Evolutionary conservation across 2,329 filamentous ascomycete species (phyloP), one percentile per base, ranked within the genome.

Genomic region (Nannizzia gypsea): DNA sequence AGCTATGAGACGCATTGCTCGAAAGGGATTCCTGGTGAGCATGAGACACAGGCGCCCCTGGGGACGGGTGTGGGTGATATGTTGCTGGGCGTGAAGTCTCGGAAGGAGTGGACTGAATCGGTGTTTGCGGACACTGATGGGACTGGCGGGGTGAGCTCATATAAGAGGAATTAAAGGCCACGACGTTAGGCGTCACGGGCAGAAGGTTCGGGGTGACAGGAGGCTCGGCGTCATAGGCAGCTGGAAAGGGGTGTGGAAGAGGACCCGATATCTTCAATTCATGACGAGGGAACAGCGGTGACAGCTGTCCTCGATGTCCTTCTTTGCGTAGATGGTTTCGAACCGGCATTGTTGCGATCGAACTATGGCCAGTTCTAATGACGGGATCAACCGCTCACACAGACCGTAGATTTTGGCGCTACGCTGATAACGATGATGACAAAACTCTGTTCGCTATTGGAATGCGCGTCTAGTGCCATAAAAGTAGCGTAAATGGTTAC

Each of bases 181-280:
- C 15, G 59, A 48, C n/a, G 57, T 56, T 17, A n/a, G 56, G 36
- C 61, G 57, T 34, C 55, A 56, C 42, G 59, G 60, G 55, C 56
- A 36, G 62, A 59, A 54, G 59, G 54, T 36, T 66, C 61, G 31
- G 61, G 58, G 24, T 48, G 59, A 63, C 17, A 58, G 20, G 44
- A 59, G 61, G 52, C 60, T 65, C 50, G 60, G 60, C 59, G 61
- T 62, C 59, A 60, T 62, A 58, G 9, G 50, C 24, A 56, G 48
- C 54, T 40, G 60, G 57, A 57, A 60, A 20, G 60, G 57, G 57
- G 58, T 66, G 65, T 58, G 67, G 65, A 52, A 69, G 62, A 17
- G 67, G 67, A 46, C 68, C 65, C 11, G 69, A 70, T 58, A 71
- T 70, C 61, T 68, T 70, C 59, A 72, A 59, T 46, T 71, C 67